Evolutionary conservation across 176 grass and related monocot genomes (phyloP), one percentile per base, ranked within the genome.

Genomic region (Carex myosuroides): DNA sequence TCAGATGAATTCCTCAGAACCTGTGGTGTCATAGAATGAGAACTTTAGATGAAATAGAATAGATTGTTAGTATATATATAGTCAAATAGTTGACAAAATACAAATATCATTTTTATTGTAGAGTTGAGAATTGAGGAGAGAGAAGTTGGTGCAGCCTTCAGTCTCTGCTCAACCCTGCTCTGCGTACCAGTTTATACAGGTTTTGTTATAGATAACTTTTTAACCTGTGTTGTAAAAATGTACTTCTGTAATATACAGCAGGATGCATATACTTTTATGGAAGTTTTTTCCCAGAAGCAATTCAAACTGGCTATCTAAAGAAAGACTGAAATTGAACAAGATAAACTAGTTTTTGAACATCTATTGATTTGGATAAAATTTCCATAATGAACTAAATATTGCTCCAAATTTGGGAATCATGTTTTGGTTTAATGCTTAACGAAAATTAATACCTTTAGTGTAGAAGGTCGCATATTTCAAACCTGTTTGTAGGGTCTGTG

Each of bases 111-210:
- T 64, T 18, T 37, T 41, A 46, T 12, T 64, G 79, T 82, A 46
- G 90, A 85, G 84, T 75, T 93, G 79, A 61, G 60, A 85, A 73
- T 77, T 88, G 86, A 90, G 86, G 87, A 90, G 92, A 93, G 95
- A 90, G 95, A 98, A 98, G 92, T 81, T 90, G 95, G 95, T 92
- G 56, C 46, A 80, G 89, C 95, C 92, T 93, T 91, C 95, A 95
- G 95, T 93, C 95, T 93, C 89, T 94, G 78, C 92, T 85, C 53
- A 52, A 74, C 7, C 81, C 74, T 67, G 79, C 55, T 92, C 85
- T 88, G 22, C 86, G 14, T 86, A 59, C 18, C 52, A 32, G 52
- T 53, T 64, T 33, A 78, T 56, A 57, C 20, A 78, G 73, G 46
- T 33, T 6, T 6, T 56, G 5, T 24, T 56, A 78, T 57, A 17